Conservation (phyloP, 1,284 basidiomycete genomes). For the Stereum hirsutum region DNA sequence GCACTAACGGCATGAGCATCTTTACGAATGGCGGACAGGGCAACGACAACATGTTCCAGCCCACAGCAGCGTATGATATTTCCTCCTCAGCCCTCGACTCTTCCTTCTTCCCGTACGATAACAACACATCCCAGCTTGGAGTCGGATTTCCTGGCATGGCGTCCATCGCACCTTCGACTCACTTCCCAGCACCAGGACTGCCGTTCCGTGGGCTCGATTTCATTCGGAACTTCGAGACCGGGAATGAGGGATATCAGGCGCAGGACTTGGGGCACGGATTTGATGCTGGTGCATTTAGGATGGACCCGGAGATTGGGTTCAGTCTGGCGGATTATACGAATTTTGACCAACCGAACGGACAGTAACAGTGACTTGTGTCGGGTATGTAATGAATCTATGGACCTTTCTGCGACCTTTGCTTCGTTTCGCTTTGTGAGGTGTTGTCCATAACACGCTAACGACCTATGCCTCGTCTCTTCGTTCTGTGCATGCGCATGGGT, state of each 20-base stretch:
- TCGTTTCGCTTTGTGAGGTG: too few species aligned
- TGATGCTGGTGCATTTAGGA: conserved; percentile 60
- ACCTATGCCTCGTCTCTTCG: too few species aligned
- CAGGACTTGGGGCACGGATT: conserved; percentile 69
- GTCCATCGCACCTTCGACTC: conserved; percentile 45
- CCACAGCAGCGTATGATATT: conserved; percentile 9
- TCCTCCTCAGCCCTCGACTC: conserved; percentile 36
- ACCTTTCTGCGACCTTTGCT: neutral
- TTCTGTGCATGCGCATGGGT: too few species aligned
- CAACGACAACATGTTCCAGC: conserved; percentile 5
- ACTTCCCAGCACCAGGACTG: conserved; percentile 59
- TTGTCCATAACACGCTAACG: too few species aligned
- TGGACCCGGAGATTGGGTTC: conserved; percentile 69
- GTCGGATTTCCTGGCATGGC: conserved; percentile 42
- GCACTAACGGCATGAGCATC: too few species aligned
- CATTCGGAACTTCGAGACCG: conserved; percentile 60
- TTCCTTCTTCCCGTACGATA: conserved; percentile 34
- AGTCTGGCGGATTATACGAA: conserved; percentile 37
- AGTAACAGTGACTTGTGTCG: too few species aligned
- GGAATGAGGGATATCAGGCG: conserved; percentile 37
- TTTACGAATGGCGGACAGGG: conserved; percentile 19
- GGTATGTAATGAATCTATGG: neutral
- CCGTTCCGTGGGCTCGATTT: conserved; percentile 76
- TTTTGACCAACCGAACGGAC: too few species aligned
- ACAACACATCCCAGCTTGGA: conserved; percentile 22